Evolutionary conservation across 768 basidiomycete species (phyloP).

Genomic region (Tricholoma flavovirens): DNA sequence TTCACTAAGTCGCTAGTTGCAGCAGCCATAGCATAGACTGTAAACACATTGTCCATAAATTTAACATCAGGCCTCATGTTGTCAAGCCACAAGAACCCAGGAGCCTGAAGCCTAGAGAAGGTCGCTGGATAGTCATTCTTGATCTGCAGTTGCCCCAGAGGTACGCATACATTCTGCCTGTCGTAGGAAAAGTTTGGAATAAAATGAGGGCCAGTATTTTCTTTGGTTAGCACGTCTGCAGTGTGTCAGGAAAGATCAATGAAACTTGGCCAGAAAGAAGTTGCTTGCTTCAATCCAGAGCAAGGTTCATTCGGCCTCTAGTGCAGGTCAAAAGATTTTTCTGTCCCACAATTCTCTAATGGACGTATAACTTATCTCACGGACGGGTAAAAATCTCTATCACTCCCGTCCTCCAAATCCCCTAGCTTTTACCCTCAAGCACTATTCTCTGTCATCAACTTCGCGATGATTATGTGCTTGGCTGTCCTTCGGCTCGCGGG

Average conservation of each 20-base stretch:
- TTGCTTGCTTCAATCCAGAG: neutral
- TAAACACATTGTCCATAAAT: neutral
- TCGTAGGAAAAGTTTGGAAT: neutral
- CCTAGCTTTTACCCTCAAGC: neutral
- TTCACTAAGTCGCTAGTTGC: neutral
- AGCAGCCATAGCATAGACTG: neutral
- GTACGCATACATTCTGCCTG: neutral
- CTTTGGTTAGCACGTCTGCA: neutral
- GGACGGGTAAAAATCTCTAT: neutral
- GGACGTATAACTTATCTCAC: neutral
- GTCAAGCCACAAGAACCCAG: no score
- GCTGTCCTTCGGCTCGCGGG: conserved; percentile 29
- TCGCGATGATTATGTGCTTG: conserved; percentile 13
- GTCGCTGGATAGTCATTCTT: no score
- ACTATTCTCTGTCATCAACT: neutral
- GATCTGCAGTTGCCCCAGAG: neutral
- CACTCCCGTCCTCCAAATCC: neutral
- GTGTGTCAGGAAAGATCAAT: neutral
- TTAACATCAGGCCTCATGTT: neutral
- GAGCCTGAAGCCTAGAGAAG: neutral
- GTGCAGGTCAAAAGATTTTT: neutral
- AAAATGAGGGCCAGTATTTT: neutral
- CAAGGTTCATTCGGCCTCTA: neutral
- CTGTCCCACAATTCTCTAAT: neutral
- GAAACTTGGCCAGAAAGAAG: neutral